Percentiles rank a stretch among this genome's conserved stretches.
These are phyloP conservation scores for Claviceps sp. DNA, from an alignment of 2,329 filamentous ascomycete species.

Conservation along the genomic window DNA sequence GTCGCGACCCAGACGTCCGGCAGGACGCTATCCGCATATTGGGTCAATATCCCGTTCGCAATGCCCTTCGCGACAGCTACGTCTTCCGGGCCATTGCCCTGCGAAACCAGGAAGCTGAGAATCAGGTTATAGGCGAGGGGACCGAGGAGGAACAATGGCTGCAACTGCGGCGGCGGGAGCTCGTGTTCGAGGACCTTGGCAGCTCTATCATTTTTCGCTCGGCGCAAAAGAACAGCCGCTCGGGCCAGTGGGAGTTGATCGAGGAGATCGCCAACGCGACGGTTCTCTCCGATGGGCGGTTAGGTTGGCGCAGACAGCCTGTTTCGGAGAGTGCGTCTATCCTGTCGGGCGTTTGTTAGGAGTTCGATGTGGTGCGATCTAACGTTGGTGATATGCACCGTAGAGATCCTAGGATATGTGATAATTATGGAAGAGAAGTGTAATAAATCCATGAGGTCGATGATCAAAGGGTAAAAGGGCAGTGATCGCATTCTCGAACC, in stretches of 20 bases:
- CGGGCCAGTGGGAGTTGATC: conserved; percentile 22
- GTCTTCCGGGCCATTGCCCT: conserved; percentile 26
- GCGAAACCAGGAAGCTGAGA: conserved; percentile 24
- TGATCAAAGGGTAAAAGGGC: too few species aligned
- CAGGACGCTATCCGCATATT: conserved; percentile 28
- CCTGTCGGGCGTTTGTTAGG: conserved; percentile 15
- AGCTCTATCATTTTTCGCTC: conserved; percentile 24
- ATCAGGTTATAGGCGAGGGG: conserved; percentile 18
- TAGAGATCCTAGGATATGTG: too few species aligned
- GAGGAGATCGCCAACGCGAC: conserved; percentile 23
- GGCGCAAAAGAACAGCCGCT: conserved; percentile 16
- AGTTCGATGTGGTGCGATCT: background rate
- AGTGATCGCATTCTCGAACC: too few species aligned
- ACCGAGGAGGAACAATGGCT: conserved; percentile 24
- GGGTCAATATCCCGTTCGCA: conserved; percentile 26
- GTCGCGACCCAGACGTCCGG: conserved; percentile 24
- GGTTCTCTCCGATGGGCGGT: conserved; percentile 16
- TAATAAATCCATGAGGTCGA: too few species aligned
- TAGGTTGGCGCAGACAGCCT: conserved; percentile 23
- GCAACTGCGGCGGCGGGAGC: conserved; percentile 22
- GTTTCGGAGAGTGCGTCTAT: conserved; percentile 21
- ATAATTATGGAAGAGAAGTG: too few species aligned
- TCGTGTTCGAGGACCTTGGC: conserved; percentile 25
- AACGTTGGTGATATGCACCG: too few species aligned
- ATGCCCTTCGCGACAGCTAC: conserved; percentile 29